Evolutionary conservation across 208 protist species (phyloP).

Genomic region (Blastocrithidia nonstop): DNA sequence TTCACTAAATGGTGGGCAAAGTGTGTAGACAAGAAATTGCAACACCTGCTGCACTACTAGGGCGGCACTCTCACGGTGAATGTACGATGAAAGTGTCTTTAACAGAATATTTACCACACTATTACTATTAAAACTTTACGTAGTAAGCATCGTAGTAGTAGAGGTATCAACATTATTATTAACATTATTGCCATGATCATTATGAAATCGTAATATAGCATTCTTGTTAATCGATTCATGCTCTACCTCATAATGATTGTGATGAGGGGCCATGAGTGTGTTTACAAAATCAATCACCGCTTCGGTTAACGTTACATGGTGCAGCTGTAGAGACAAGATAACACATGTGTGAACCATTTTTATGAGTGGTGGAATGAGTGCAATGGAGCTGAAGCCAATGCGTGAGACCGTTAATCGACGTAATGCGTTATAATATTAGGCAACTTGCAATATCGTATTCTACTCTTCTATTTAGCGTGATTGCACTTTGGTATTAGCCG

Average conservation of each 20-base stretch:
- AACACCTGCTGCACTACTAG: conserved; percentile 69
- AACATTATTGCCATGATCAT: too few relatives aligned
- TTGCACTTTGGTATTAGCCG: too few relatives aligned
- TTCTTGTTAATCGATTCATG: conserved; percentile 85
- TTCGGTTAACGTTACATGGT: conserved; percentile 49
- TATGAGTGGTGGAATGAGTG: conserved; percentile 41
- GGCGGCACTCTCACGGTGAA: conserved; percentile 48
- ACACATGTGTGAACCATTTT: conserved; percentile 29
- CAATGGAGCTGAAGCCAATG: conserved; percentile 78
- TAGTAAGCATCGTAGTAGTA: too few relatives aligned
- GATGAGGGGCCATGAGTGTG: conserved; percentile 86
- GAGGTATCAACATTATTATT: too few relatives aligned
- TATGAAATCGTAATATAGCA: too few relatives aligned
- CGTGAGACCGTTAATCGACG: conserved; percentile 73
- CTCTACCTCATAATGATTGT: conserved; percentile 84
- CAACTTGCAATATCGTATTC: too few relatives aligned
- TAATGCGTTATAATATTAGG: conserved; percentile 62
- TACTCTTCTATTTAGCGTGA: too few relatives aligned
- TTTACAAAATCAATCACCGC: conserved; percentile 80
- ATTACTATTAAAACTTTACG: conserved; percentile 19
- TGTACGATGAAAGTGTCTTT: conserved; percentile 47
- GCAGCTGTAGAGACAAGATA: conserved; percentile 44
- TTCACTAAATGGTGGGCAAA: conserved; percentile 84
- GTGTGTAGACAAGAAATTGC: conserved; percentile 80
- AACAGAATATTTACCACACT: conserved; percentile 59